Conservation (phyloP, 495 filamentous ascomycete species). For the Haplographium delicatum region DNA sequence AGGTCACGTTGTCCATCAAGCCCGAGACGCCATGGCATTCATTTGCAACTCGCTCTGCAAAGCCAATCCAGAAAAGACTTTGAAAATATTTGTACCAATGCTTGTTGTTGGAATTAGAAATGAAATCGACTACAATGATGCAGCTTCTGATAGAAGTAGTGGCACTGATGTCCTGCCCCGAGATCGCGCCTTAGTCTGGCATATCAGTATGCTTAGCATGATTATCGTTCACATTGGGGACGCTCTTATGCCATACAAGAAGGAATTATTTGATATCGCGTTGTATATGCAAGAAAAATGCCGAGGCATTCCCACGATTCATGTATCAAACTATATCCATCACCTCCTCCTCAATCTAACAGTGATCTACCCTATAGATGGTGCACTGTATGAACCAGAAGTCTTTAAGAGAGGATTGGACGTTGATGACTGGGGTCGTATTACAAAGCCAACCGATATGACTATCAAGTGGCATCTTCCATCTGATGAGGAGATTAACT, state of each 20-base stretch:
- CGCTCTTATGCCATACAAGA: slow-evolving; percentile 78
- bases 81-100: slow-evolving; percentile 85
- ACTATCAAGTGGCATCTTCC: slow-evolving; percentile 90
- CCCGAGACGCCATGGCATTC: slow-evolving; percentile 96
- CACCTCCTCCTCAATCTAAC: slow-evolving; percentile 97
- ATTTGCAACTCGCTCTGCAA: slow-evolving; percentile 96
- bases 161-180: slow-evolving; percentile 89
- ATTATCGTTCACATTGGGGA: slow-evolving; percentile 93
- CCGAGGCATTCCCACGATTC: slow-evolving; percentile 85
- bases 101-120: slow-evolving; percentile 86
- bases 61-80: slow-evolving; percentile 83
- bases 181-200: slow-evolving; percentile 91
- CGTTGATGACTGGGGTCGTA: slow-evolving; percentile 73
- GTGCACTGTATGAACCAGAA: slow-evolving; percentile 72
- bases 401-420: slow-evolving; percentile 46
- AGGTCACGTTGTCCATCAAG: slow-evolving; percentile 95
- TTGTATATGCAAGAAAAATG: slow-evolving; percentile 94
- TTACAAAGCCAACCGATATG: slow-evolving; percentile 62
- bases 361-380: slow-evolving; percentile 86
- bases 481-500: slow-evolving; percentile 69
- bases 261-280: slow-evolving; percentile 86
- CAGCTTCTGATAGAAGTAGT: slow-evolving; percentile 87
- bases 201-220: slow-evolving; percentile 97
- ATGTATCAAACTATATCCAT: slow-evolving; percentile 96
- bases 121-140: slow-evolving; percentile 96